A percentile compares a stretch with the other conserved stretches of the same genome.
phyloP scores from a whole-genome alignment of 1,139 yeast species.

The Suhomyces choctaworum region DNA sequence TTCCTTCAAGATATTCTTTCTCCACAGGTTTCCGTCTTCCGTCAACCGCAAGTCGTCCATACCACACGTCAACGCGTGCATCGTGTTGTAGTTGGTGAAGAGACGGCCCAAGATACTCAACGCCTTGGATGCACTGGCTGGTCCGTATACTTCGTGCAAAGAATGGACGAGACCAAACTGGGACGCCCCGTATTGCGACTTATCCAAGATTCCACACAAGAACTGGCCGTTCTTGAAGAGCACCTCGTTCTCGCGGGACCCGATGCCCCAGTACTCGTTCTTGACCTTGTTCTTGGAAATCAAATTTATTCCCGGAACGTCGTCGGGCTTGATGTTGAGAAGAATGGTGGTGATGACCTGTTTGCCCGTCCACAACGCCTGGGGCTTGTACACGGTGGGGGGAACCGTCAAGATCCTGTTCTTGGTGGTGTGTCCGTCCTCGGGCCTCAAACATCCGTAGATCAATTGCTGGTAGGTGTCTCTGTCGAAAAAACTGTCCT shows the following conservation, averaged over 20 bases:
- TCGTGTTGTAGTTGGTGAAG: constrained; percentile 90
- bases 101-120: constrained; percentile 89
- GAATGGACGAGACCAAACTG: constrained; percentile 97
- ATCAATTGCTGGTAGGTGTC: constrained; percentile 91
- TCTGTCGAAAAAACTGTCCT: constrained; percentile 87
- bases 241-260: constrained; percentile 82
- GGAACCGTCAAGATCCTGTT: constrained; percentile 76
- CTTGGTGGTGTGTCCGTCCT: constrained; percentile 91
- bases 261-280: constrained; percentile 91
- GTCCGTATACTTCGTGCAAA: constrained; percentile 92
- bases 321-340: constrained; percentile 80
- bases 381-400: constrained; percentile 86
- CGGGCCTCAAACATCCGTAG: constrained; percentile 94
- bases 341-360: constrained; percentile 91
- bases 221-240: constrained; percentile 84
- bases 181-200: constrained; percentile 98
- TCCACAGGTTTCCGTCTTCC: constrained; percentile 85
- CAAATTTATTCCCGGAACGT: constrained; percentile 89
- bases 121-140: constrained; percentile 85
- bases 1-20: constrained; percentile 74
- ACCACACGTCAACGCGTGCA: constrained; percentile 97
- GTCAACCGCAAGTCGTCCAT: constrained; percentile 98
- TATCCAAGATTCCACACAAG: constrained; percentile 89
- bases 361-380: constrained; percentile 97
- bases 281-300: constrained; percentile 84